Evolutionary conservation across 140 eudicot species (phyloP).

Genomic region (Stevia rebaudiana): DNA sequence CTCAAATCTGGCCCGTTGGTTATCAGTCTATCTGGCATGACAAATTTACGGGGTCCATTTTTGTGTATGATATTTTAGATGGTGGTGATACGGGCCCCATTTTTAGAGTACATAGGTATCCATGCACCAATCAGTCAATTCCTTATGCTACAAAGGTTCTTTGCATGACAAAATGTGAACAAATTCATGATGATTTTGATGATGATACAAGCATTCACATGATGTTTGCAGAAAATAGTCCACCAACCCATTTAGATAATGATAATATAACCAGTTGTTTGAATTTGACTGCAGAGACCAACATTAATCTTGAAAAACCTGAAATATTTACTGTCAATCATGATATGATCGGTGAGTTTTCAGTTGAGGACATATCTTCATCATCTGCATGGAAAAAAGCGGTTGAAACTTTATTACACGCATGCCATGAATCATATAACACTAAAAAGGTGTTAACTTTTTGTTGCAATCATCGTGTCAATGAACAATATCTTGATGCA

Average conservation of each 20-base stretch:
- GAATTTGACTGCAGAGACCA: constrained; percentile 24
- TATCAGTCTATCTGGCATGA: constrained; percentile 92
- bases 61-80: constrained; percentile 52
- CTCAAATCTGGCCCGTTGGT: constrained; percentile 84
- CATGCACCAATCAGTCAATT: constrained; percentile 62
- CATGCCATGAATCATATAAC: constrained; percentile 44
- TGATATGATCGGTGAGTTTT: constrained; percentile 54
- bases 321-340: background rate
- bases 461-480: constrained; percentile 60
- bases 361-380: constrained; percentile 57
- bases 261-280: constrained; percentile 26
- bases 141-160: constrained; percentile 71
- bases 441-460: constrained; percentile 44
- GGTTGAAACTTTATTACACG: constrained; percentile 37
- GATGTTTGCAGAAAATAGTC: constrained; percentile 45
- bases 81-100: constrained; percentile 75
- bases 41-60: constrained; percentile 80
- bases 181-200: constrained; percentile 31
- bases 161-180: constrained; percentile 24
- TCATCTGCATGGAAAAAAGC: constrained; percentile 63
- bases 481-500: constrained; percentile 22
- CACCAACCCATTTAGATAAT: constrained; percentile 48
- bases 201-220: constrained; percentile 43
- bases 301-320: constrained; percentile 23
- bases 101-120: constrained; percentile 59